Percentiles rank a stretch among this genome's conserved stretches.
Conservation (phyloP, 177 flowering plant species). For the Viscum album region DNA sequence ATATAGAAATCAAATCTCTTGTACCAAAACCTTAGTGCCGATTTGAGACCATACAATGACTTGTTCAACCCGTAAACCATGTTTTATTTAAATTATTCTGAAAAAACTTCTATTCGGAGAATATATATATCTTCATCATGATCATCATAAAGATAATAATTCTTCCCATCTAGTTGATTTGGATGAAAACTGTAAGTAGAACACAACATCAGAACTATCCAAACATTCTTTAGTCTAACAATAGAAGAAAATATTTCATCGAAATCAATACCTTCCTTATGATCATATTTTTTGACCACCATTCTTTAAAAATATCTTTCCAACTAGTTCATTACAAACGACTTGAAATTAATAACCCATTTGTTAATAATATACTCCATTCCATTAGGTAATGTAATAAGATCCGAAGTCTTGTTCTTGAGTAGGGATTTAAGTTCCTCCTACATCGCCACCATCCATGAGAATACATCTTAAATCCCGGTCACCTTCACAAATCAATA, state of each 20-base stretch:
- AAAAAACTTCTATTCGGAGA: not conserved
- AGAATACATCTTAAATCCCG: too few species aligned
- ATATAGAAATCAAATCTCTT: not conserved
- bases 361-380: not conserved
- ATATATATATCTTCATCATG: not conserved
- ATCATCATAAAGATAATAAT: not conserved
- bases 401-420: not conserved
- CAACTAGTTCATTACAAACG: not conserved
- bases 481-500: too few species aligned
- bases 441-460: too few species aligned
- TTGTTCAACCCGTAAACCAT: not conserved
- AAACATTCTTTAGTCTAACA: not conserved
- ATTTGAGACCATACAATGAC: not conserved
- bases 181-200: not conserved
- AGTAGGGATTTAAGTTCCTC: not conserved
- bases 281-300: not conserved
- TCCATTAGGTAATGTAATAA: not conserved
- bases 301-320: not conserved
- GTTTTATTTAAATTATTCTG: not conserved
- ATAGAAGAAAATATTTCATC: not conserved
- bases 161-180: not conserved
- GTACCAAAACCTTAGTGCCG: not conserved
- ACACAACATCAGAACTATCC: not conserved
- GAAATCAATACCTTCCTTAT: constrained; percentile 1
- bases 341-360: not conserved